Base-by-base conservation (phyloP, 1,139 yeast genomes). In the Blastobotrys indianensis region DNA sequence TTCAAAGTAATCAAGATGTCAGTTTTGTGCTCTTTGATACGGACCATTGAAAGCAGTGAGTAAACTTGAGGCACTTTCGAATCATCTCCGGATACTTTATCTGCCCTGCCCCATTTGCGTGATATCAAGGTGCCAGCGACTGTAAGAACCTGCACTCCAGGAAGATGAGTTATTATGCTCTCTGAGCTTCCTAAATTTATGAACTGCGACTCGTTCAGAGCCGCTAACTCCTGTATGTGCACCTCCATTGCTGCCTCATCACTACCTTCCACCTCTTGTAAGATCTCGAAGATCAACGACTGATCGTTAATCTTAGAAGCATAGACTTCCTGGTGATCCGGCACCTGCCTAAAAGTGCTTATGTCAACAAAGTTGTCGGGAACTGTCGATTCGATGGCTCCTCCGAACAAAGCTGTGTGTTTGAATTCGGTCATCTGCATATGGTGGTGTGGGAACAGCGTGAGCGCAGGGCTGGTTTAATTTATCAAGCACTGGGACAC, bases 301-400 rank as follows among this genome's bases (percentile, higher is more conserved):
- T 77, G 80, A 49, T 82, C 80, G 54, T 4, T 64, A 51, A 47
- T 53, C 13, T 53, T 54, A 30, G 62, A 60, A 1, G 86, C 76
- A 59, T 75, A 88, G 28, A 86, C 95, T 61, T 88, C 97, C 60
- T 88, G 96, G 1, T 85, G 80, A 58, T 88, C 95, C 0, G 97
- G 96, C 1, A 88, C 79, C 52, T 85, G 85, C 48, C 97, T 70
- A 45, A 87, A 63, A 37, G 68, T 62, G 1, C 94, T 82, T 1
- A 86, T 94, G 61, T 88, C 96, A 1, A 80, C 61, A 39, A 82
- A 72, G 0, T 74, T 74, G 0, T 54, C 46, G 0, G 92, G 90
- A 2, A 87, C 51, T 1, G 61, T 62, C 0, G 80, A 73, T 2
- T 72, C 62, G 9, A 86, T 72, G 1, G 94, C 94, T 0, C 96